phyloP scores from a whole-genome alignment of 208 protist genomes.

The Trypanosoma mega region DNA sequence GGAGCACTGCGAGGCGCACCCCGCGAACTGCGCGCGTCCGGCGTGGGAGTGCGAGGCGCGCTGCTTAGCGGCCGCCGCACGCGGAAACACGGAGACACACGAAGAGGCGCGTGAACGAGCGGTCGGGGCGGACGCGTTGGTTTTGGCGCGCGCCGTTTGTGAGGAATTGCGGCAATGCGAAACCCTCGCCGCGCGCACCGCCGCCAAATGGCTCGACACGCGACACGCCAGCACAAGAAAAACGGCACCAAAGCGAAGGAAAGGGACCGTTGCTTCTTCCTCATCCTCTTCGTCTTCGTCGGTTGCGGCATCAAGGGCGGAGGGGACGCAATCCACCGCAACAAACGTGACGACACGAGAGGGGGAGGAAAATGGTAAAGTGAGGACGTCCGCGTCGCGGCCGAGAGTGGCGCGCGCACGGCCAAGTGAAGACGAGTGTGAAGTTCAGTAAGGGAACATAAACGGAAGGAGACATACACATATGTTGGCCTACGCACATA shows the following conservation, averaged over 20 bases:
- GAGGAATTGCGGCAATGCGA: constrained; percentile 75
- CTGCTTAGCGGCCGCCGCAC: constrained; percentile 50
- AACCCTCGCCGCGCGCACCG: constrained; percentile 30
- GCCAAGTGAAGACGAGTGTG: constrained; percentile 25
- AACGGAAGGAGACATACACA: no score
- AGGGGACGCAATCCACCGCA: no score
- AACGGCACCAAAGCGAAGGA: background rate
- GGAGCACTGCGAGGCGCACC: constrained; percentile 42
- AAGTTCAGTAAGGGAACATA: constrained; percentile 37
- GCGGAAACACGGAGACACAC: constrained; percentile 41
- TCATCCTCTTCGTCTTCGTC: no score
- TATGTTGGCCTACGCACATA: no score
- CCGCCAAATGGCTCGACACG: constrained; percentile 18
- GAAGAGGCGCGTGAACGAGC: constrained; percentile 27
- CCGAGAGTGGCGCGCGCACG: constrained; percentile 1
- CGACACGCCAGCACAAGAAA: background rate
- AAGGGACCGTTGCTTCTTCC: no score
- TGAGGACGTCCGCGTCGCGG: no score
- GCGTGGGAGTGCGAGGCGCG: constrained; percentile 36
- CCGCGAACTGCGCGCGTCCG: constrained; percentile 29
- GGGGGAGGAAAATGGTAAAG: no score
- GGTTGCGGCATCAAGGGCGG: no score
- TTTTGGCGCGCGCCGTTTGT: constrained; percentile 42
- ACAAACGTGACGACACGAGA: no score
- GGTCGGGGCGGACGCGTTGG: constrained; percentile 13